Conservation (phyloP, 768 basidiomycete genomes). For the Kwoniella newhampshirensis region DNA sequence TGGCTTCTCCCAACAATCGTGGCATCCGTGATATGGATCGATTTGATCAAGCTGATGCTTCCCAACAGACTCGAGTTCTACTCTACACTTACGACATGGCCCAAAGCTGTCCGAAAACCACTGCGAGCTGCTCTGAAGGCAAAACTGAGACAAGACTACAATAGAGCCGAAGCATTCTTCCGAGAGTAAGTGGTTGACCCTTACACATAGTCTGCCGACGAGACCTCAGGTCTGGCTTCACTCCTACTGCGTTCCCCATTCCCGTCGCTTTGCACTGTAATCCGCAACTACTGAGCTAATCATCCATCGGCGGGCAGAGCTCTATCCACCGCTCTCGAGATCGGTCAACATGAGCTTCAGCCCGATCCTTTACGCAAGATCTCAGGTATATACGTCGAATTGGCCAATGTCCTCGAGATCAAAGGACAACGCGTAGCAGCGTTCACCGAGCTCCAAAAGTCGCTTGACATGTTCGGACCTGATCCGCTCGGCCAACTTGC, state of each 20-base stretch:
- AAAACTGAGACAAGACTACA: conserved; percentile 41
- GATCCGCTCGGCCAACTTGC: conserved; percentile 24
- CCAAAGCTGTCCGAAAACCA: conserved; percentile 46
- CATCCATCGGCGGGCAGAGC: too few relatives aligned
- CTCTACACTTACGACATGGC: conserved; percentile 46
- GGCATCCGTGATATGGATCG: too few relatives aligned
- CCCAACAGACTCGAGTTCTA: conserved; percentile 51
- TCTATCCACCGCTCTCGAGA: conserved; percentile 38
- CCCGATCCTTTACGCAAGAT: conserved; percentile 49
- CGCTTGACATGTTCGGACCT: conserved; percentile 33
- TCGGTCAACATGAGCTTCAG: conserved; percentile 32
- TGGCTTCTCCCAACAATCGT: too few relatives aligned
- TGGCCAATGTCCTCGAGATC: conserved; percentile 43
- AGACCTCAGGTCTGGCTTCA: too few relatives aligned
- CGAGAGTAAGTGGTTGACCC: conserved; percentile 30
- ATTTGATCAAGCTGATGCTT: too few relatives aligned
- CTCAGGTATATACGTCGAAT: conserved; percentile 47
- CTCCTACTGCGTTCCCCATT: too few relatives aligned
- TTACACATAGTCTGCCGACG: too few relatives aligned
- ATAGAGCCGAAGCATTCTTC: conserved; percentile 42
- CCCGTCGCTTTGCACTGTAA: background rate
- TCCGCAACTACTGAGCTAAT: background rate
- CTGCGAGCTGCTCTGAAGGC: conserved; percentile 49
- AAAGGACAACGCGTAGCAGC: conserved; percentile 39
- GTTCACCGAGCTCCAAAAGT: conserved; percentile 34